Base-by-base conservation (phyloP, 2,329 filamentous ascomycete species). In the Ceratocystis ficicola region DNA sequence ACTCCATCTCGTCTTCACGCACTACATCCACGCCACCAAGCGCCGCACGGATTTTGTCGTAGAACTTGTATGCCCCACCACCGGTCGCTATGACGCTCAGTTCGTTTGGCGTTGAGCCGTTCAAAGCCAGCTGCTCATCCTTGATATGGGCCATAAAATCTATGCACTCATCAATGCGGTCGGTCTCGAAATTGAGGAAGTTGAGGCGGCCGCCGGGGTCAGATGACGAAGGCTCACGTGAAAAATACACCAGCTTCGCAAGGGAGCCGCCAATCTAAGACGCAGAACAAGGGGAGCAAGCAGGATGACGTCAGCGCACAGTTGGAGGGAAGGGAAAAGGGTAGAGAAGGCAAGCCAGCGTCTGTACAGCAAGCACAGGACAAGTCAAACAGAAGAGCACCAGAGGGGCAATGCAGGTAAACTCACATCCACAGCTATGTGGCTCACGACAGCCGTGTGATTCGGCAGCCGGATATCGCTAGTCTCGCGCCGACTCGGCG, bases 1-100 rank as follows among this genome's bases (percentile, higher is more conserved):
- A 99, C 75, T 96, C 91, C 94, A 99, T 99, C 77, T 99, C 94
- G 72, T 99, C 94, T 76, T 97, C 94, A 55, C 91, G 82, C 71
- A 92, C 79, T 22, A 99, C 91, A 73, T 96, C 88, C 1, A 96
- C 89, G 15, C 89, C 89, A 8, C 66, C 66, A 63, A 99, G 78
- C 3, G 87, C 85, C 69, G 93, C 84, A 73, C 86, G 86, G 71
- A 99, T 90, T 75, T 86, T 87, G 74, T 97, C 91, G 75, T 97
- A 96, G 77, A 89, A 99, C 75, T 97, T 96, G 80, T 89, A 97
- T 4, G 94, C 92, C 22, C 94, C 94, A 32, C 94, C 94, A 5
- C 94, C 94, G 0, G 94, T 99, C 1, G 94, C 94, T 85, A 97
- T 95, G 69, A 99, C 87, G 72, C 88, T 94, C 57, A 99, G 77